Percentiles rank a stretch among this genome's conserved stretches.
Evolutionary conservation across 352 stramenopile species (phyloP).

Genomic region (Globisporangium irregulare): DNA sequence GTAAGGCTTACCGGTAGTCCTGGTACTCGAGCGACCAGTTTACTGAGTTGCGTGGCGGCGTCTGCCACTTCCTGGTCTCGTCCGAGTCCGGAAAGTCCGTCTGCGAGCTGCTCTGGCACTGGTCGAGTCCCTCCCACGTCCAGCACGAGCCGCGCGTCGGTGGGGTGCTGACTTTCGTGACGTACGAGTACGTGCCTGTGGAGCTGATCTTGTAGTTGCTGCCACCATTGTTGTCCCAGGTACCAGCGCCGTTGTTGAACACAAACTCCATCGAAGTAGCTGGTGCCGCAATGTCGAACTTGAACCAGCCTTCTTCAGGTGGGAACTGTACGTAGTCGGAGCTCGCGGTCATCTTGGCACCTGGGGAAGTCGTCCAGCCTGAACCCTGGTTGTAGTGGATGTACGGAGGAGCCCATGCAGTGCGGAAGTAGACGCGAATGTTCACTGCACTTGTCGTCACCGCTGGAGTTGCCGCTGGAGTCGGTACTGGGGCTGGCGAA

Average conservation of each 20-base stretch:
- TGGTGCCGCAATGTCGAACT: conserved; percentile 26
- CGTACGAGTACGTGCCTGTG: conserved; percentile 32
- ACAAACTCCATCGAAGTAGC: conserved; percentile 28
- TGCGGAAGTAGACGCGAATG: conserved; percentile 21
- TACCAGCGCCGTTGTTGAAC: conserved; percentile 38
- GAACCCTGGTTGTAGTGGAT: conserved; percentile 38
- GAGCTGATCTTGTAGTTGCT: conserved; percentile 36
- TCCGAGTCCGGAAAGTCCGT: conserved; percentile 18
- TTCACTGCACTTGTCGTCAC: background rate
- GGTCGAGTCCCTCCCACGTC: conserved; percentile 30
- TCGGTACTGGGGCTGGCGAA: background rate
- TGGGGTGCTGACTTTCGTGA: conserved; percentile 26
- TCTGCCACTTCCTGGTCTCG: conserved; percentile 46
- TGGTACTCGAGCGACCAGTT: conserved; percentile 34
- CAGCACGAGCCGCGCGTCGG: conserved; percentile 21
- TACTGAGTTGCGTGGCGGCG: conserved; percentile 31
- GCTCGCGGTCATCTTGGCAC: conserved; percentile 33
- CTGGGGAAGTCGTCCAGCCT: conserved; percentile 32
- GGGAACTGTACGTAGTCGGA: conserved; percentile 34
- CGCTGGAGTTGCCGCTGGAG: conserved; percentile 15
- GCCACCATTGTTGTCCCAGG: conserved; percentile 45
- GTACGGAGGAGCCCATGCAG: conserved; percentile 30
- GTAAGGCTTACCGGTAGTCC: conserved; percentile 24
- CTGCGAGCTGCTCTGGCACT: conserved; percentile 20
- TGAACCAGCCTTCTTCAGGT: conserved; percentile 36